These are phyloP conservation scores for Ballota nigra DNA, from an alignment of 257 asterid genomes.

Conservation along the genomic window DNA sequence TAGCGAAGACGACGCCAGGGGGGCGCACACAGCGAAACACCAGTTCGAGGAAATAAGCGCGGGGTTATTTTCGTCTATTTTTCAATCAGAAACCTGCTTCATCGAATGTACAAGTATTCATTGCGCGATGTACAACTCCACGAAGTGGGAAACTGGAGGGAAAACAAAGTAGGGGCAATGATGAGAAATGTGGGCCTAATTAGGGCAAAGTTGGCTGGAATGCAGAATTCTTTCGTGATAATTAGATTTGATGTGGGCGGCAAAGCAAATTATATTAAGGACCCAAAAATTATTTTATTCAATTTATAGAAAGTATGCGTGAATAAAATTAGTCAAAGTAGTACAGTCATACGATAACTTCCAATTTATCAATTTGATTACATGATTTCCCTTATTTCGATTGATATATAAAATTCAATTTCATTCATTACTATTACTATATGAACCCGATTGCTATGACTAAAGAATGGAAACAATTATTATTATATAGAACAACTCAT, in stretches of 20 bases:
- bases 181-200: conserved; percentile 31
- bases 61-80: conserved; percentile 19
- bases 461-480: too few species aligned
- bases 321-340: neutral
- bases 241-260: conserved; percentile 17
- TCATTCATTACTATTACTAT: neutral
- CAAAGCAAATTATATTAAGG: neutral
- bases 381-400: neutral
- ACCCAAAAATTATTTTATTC: neutral
- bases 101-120: conserved; percentile 24
- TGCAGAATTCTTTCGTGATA: conserved; percentile 18
- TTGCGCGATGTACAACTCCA: conserved; percentile 1
- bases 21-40: too few species aligned
- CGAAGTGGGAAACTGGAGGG: conserved; percentile 26
- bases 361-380: neutral
- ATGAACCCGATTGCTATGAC: too few species aligned
- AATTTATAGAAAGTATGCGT: neutral
- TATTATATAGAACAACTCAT: neutral
- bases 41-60: conserved; percentile 10
- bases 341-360: neutral
- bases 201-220: conserved; percentile 27
- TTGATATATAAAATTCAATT: neutral
- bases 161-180: conserved; percentile 20
- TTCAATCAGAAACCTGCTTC: neutral
- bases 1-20: conserved; percentile 14